Evolutionary conservation across 2,329 filamentous ascomycete species (phyloP).

Genomic region (Trichoderma koningiopsis): DNA sequence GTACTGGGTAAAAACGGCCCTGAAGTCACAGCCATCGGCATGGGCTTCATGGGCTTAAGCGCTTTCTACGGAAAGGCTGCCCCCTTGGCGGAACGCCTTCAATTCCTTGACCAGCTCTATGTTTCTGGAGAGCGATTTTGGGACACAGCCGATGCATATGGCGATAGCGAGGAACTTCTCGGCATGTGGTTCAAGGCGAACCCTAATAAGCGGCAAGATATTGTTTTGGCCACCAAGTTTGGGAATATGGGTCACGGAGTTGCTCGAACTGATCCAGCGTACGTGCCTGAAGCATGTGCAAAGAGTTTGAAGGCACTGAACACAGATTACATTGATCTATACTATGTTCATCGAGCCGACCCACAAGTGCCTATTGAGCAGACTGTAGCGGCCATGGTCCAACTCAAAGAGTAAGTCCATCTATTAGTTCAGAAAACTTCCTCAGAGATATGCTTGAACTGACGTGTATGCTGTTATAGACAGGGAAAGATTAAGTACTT

Average conservation of each 20-base stretch:
- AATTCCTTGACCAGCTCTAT: conserved; percentile 54
- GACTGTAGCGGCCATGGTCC: conserved; percentile 52
- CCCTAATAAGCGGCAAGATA: conserved; percentile 46
- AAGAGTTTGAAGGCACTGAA: conserved; percentile 50
- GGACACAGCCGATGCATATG: conserved; percentile 53
- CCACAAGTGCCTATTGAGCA: conserved; percentile 51
- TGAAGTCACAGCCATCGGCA: conserved; percentile 52
- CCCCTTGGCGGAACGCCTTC: conserved; percentile 52
- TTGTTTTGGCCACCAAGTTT: conserved; percentile 52
- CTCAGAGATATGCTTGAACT: background rate
- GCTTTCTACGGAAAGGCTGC: conserved; percentile 43
- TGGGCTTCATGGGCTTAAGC: conserved; percentile 56
- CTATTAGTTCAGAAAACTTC: background rate
- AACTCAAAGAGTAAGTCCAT: conserved; percentile 42
- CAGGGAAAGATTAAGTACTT: conserved; percentile 50
- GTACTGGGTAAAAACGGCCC: conserved; percentile 55
- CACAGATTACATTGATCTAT: conserved; percentile 57
- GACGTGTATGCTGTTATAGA: background rate
- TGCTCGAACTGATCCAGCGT: conserved; percentile 15
- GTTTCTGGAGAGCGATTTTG: conserved; percentile 54
- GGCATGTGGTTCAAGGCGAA: conserved; percentile 54
- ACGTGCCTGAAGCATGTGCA: conserved; percentile 31
- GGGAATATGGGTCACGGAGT: conserved; percentile 22
- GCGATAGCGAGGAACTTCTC: conserved; percentile 51
- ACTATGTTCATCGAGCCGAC: conserved; percentile 56